These are phyloP conservation scores for Mycosphaerella arachidis DNA, from an alignment of 2,329 filamentous ascomycete genomes.

Conservation along the genomic window DNA sequence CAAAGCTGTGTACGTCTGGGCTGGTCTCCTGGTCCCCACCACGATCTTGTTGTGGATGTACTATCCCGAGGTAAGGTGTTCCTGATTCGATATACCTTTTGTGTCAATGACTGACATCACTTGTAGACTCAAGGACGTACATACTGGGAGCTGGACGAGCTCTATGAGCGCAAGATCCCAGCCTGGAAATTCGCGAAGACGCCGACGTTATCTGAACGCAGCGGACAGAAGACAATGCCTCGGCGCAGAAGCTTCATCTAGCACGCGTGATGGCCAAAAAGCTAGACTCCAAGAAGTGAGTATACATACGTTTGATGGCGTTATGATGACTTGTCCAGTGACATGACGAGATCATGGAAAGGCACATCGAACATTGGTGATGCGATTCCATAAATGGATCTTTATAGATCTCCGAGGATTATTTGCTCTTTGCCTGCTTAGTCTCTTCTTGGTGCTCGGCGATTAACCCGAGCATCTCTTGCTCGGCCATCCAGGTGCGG, in stretches of 20 bases:
- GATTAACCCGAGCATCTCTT: constrained; percentile 65
- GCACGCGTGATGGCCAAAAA: background rate
- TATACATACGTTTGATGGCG: too few species aligned
- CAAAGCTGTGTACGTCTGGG: constrained; percentile 17
- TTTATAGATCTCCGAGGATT: background rate
- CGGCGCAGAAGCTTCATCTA: background rate
- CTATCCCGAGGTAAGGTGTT: constrained; percentile 13
- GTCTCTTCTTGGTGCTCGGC: constrained; percentile 28
- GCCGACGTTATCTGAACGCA: constrained; percentile 2
- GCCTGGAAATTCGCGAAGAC: constrained; percentile 20
- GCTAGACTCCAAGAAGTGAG: background rate
- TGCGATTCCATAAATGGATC: too few species aligned
- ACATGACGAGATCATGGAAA: too few species aligned
- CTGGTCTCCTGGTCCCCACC: constrained; percentile 6
- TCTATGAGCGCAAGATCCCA: constrained; percentile 19
- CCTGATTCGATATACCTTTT: background rate
- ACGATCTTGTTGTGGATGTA: constrained; percentile 14
- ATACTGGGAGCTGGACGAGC: constrained; percentile 21
- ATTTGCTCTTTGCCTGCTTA: constrained; percentile 7
- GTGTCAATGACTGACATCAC: background rate
- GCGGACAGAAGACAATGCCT: constrained; percentile 1
- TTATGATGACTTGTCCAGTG: too few species aligned
- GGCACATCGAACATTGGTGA: too few species aligned
- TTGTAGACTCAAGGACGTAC: constrained; percentile 13
- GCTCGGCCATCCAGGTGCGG: constrained; percentile 66